A percentile compares a stretch with the other conserved stretches of the same genome.
These are phyloP conservation scores for Spergularia bocconei DNA, from an alignment of 148 eudicot species.

Conservation along the genomic window DNA sequence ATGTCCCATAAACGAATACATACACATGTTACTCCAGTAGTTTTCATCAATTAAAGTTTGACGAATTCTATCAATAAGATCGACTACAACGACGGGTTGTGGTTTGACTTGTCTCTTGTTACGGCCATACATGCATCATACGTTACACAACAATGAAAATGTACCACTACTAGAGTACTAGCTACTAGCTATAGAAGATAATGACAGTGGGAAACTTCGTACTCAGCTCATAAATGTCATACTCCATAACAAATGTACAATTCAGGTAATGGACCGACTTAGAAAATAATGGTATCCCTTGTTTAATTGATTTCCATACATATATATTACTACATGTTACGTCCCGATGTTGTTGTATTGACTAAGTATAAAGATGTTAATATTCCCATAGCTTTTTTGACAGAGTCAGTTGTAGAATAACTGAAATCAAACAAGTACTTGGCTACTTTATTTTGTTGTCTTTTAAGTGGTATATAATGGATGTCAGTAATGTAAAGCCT, in stretches of 20 bases:
- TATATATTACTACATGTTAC: background rate
- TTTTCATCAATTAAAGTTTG: background rate
- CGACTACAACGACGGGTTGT: background rate
- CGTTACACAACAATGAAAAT: background rate
- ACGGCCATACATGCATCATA: background rate
- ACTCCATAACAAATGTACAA: background rate
- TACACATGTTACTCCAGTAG: background rate
- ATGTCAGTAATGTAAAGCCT: slow-evolving; percentile 31
- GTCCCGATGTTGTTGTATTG: background rate
- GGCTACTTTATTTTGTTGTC: background rate
- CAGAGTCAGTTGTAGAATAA: slow-evolving; percentile 7
- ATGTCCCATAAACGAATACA: background rate
- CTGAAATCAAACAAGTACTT: background rate
- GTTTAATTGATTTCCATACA: background rate
- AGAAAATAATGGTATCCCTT: too few relatives aligned
- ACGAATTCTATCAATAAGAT: background rate
- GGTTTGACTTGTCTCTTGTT: background rate
- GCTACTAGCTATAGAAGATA: background rate
- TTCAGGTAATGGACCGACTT: too few relatives aligned
- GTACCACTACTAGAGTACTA: background rate
- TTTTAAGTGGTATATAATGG: slow-evolving; percentile 7
- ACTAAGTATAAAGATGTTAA: slow-evolving; percentile 12
- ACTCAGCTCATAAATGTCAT: background rate
- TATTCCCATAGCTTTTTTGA: slow-evolving; percentile 23
- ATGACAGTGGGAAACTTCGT: slow-evolving; percentile 6